A percentile compares a stretch with the other conserved stretches of the same genome.
phyloP scores from a whole-genome alignment of 306 rosid genomes.

The Carpinus fangiana region DNA sequence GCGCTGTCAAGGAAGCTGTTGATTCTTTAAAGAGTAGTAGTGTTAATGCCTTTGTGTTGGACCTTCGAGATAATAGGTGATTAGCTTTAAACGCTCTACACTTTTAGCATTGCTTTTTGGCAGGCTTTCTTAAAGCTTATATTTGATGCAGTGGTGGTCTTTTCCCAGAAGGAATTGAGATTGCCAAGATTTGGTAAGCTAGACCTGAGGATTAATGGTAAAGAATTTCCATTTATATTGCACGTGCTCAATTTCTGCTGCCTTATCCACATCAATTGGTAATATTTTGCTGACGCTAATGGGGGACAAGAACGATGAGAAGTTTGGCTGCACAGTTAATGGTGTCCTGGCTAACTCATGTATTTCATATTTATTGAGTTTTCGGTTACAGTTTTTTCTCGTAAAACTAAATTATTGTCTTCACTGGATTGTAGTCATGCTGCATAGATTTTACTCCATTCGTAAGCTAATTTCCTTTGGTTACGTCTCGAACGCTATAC shows the following conservation, averaged over 20 bases:
- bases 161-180: conserved; percentile 98
- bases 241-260: not conserved
- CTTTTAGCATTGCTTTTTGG: conserved; percentile 30
- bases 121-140: conserved; percentile 46
- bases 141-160: conserved; percentile 94
- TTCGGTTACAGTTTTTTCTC: not conserved
- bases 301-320: not conserved
- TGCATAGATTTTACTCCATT: not conserved
- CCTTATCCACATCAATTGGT: not conserved
- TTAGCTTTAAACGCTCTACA: conserved; percentile 27
- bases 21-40: conserved; percentile 61
- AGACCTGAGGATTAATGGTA: conserved; percentile 19
- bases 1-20: conserved; percentile 93
- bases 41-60: conserved; percentile 93
- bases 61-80: conserved; percentile 98
- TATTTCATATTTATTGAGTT: not conserved
- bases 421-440: not conserved
- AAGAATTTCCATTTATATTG: conserved; percentile 17
- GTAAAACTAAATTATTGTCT: not conserved
- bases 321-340: not conserved
- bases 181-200: conserved; percentile 94
- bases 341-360: not conserved
- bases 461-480: not conserved
- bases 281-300: not conserved
- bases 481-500: not conserved